Conservation (phyloP, 2,329 filamentous ascomycete species). For the Talaromyces sp. region DNA sequence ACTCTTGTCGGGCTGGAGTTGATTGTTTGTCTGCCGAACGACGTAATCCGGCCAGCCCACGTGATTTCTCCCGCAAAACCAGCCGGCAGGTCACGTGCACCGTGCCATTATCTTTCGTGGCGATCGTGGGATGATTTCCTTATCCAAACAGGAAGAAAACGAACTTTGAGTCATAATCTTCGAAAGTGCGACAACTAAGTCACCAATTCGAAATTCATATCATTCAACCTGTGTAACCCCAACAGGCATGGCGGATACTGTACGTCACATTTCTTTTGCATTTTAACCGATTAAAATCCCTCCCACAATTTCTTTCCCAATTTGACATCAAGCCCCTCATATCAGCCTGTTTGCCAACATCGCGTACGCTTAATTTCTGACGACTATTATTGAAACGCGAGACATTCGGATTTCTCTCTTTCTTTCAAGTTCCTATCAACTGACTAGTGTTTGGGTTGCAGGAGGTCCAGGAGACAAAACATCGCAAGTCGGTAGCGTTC, state of each 20-base stretch:
- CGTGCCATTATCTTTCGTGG: conserved; percentile 6
- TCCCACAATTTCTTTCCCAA: conserved; percentile 35
- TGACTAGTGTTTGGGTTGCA: conserved; percentile 26
- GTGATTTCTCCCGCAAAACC: conserved; percentile 7
- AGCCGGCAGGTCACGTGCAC: conserved; percentile 7
- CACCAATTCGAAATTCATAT: not conserved
- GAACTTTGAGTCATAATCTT: conserved; percentile 2
- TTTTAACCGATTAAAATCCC: conserved; percentile 33
- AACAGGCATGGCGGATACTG: conserved; percentile 38
- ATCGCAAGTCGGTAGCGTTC: conserved; percentile 92
- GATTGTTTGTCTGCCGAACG: conserved; percentile 4
- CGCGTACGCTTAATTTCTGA: not conserved
- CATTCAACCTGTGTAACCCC: not conserved
- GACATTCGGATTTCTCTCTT: too few species aligned
- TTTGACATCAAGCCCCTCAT: conserved; percentile 27
- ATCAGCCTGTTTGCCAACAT: not conserved
- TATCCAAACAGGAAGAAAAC: not conserved
- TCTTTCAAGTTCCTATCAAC: not conserved
- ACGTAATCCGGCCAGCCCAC: conserved; percentile 10
- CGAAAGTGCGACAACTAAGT: not conserved
- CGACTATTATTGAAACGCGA: not conserved
- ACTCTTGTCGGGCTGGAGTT: not conserved
- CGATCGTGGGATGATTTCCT: conserved; percentile 16
- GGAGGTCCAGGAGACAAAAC: conserved; percentile 54
- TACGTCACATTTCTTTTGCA: conserved; percentile 37